Evolutionary conservation across 495 filamentous ascomycete species (phyloP).

Genomic region (Trichoderma gamsii): DNA sequence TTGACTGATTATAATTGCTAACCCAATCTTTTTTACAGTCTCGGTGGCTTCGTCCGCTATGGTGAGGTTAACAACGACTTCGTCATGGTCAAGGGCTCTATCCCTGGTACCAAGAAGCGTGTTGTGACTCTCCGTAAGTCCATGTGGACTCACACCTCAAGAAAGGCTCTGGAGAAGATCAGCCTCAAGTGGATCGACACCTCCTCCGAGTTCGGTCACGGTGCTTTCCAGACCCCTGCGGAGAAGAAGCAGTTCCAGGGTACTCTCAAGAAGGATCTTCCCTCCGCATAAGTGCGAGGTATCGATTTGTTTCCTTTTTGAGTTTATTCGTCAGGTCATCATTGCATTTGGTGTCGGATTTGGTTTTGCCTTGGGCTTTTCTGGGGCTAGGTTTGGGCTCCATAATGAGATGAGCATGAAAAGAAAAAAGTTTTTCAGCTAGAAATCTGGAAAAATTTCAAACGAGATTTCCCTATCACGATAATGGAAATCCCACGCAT

Average conservation of each 20-base stretch:
- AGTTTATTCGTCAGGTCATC: constrained; percentile 34
- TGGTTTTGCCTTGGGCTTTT: constrained; percentile 38
- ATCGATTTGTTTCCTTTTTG: constrained; percentile 34
- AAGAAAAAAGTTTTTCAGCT: constrained; percentile 23
- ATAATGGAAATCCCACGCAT: constrained; percentile 10
- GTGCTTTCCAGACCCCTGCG: constrained; percentile 95
- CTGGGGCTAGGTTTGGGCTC: constrained; percentile 37
- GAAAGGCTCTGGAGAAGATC: constrained; percentile 95
- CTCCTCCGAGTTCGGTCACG: constrained; percentile 99
- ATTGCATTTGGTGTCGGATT: constrained; percentile 49
- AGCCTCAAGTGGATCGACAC: constrained; percentile 99
- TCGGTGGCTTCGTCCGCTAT: constrained; percentile 99
- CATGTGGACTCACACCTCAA: constrained; percentile 93
- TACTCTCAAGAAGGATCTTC: constrained; percentile 98
- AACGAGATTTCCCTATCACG: constrained; percentile 14
- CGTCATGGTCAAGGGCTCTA: constrained; percentile 93
- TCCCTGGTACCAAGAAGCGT: constrained; percentile 98
- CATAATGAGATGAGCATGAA: constrained; percentile 35
- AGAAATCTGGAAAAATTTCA: constrained; percentile 12
- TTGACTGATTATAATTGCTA: constrained; percentile 16
- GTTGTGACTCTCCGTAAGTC: constrained; percentile 99
- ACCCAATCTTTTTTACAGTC: constrained; percentile 45
- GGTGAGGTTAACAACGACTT: constrained; percentile 99
- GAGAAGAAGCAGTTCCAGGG: constrained; percentile 95
- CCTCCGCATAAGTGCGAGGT: constrained; percentile 46